Evolutionary conservation across 2,329 filamentous ascomycete species (phyloP), one percentile per base, ranked within the genome.

Genomic region (Fusarium algeriense): DNA sequence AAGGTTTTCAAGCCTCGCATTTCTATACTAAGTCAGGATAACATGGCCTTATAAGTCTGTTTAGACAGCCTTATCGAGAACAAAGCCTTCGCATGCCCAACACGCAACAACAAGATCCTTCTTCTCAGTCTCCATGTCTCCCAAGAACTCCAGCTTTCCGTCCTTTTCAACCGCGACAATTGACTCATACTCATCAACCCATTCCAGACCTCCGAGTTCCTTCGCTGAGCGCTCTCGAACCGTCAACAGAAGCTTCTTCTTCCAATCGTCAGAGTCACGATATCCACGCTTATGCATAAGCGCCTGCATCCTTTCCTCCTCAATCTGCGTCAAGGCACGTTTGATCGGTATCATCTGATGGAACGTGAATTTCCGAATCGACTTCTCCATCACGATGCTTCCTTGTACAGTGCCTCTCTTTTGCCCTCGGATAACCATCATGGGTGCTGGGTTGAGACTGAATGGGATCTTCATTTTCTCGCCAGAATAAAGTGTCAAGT

Each of bases 381-480:
- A 43, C 19, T 43, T 53, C 12, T 59, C 37, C 30, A 55, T 30
- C 5, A 54, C 23, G 6, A 55, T 35, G 20, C 30, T 43, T 30
- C 26, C 54, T 6, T 50, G 23, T 4, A 57, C 11, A 12, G 54
- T 57, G 2, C 54, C 43, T 49, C 34, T 49, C 34, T 57, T 57
- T 3, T 49, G 43, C 2, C 54, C 54, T 5, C 43, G 23, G 6
- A 57, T 57, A 6, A 50, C 26, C 6, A 57, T 37, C 10, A 57
- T 14, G 1, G 34, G 34, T 19, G 32, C 37, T 2, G 23, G 32
- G 1, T 43, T 23, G 6, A 57, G 19, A 20, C 34, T 49, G 11
- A 57, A 57, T 9, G 54, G 43, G 4, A 57, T 50, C 7, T 26
- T 49, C 34, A 57, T 49, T 14, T 50, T 57, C 23, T 57, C 43